phyloP scores from a whole-genome alignment of 2,329 filamentous ascomycete genomes.

The Akanthomyces lecanii region DNA sequence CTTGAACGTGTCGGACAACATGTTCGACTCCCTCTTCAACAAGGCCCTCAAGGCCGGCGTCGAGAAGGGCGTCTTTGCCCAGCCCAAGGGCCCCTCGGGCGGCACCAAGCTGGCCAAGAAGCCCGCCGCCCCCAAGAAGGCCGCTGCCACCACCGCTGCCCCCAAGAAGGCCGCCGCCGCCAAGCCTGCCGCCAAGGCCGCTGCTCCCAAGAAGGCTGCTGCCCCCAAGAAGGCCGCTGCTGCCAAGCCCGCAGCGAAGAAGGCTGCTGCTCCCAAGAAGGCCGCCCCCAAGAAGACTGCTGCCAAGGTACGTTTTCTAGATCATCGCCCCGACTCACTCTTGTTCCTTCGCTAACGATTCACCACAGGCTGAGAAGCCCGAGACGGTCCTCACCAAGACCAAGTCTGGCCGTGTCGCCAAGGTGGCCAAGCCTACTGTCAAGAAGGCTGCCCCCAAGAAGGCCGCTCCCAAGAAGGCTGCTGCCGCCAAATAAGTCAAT shows the following conservation, averaged over 20 bases:
- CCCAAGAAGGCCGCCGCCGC: slow-evolving; percentile 29
- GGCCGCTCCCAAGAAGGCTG: slow-evolving; percentile 41
- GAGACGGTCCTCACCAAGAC: slow-evolving; percentile 69
- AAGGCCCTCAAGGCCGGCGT: slow-evolving; percentile 77
- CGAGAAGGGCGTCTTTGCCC: slow-evolving; percentile 80
- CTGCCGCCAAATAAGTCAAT: slow-evolving; percentile 35
- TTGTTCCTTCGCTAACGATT: background rate
- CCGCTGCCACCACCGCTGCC: slow-evolving; percentile 30
- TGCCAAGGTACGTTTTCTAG: background rate
- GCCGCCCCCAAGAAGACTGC: slow-evolving; percentile 39
- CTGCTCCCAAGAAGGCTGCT: slow-evolving; percentile 43
- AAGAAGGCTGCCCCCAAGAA: slow-evolving; percentile 46
- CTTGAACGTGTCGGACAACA: slow-evolving; percentile 45
- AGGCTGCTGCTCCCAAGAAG: slow-evolving; percentile 38
- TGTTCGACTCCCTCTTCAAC: slow-evolving; percentile 76
- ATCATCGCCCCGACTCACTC: background rate
- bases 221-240: slow-evolving; percentile 41
- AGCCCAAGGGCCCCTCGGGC: slow-evolving; percentile 87
- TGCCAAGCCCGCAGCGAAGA: slow-evolving; percentile 18
- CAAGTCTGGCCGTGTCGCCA: slow-evolving; percentile 81
- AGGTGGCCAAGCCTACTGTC: slow-evolving; percentile 50
- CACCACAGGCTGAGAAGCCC: slow-evolving; percentile 53
- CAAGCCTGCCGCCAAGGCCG: slow-evolving; percentile 26
- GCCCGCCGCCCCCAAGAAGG: slow-evolving; percentile 28
- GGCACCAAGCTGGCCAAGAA: slow-evolving; percentile 89